These are phyloP conservation scores for Tympanopsis confertula DNA, from an alignment of 2,329 filamentous ascomycete species.

Conservation along the genomic window DNA sequence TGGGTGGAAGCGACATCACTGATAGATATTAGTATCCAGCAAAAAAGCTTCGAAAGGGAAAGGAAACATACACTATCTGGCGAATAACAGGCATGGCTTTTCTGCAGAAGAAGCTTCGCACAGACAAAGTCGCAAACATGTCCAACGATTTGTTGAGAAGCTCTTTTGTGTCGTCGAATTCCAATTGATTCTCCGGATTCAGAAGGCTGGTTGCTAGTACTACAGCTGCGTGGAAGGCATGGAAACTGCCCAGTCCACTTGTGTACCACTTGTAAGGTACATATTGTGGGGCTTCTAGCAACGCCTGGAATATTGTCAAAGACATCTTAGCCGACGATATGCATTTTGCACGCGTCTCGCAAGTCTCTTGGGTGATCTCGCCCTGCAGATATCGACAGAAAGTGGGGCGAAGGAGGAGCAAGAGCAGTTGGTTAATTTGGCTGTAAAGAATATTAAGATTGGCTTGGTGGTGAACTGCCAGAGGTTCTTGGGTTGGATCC, in stretches of 20 bases:
- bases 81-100: background rate
- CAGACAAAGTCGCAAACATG: constrained; percentile 12
- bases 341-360: constrained; percentile 17
- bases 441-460: constrained; percentile 25
- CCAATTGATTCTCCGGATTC: constrained; percentile 12
- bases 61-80: background rate
- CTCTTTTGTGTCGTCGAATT: constrained; percentile 15
- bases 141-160: constrained; percentile 15
- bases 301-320: constrained; percentile 17
- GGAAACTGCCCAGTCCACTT: constrained; percentile 22
- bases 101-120: background rate
- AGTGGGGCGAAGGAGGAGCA: constrained; percentile 21
- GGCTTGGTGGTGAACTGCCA: constrained; percentile 19
- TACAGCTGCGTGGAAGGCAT: constrained; percentile 24
- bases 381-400: constrained; percentile 18
- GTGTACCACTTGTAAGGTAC: constrained; percentile 25
- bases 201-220: constrained; percentile 15
- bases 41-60: background rate
- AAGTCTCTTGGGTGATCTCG: constrained; percentile 15
- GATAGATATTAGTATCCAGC: background rate
- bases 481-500: constrained; percentile 9
- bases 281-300: constrained; percentile 16
- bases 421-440: constrained; percentile 21
- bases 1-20: background rate
- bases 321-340: constrained; percentile 6